A percentile compares a stretch with the other conserved stretches of the same genome.
Evolutionary conservation across 176 grass and related monocot genomes (phyloP).

Genomic region (Carex cristatella): DNA sequence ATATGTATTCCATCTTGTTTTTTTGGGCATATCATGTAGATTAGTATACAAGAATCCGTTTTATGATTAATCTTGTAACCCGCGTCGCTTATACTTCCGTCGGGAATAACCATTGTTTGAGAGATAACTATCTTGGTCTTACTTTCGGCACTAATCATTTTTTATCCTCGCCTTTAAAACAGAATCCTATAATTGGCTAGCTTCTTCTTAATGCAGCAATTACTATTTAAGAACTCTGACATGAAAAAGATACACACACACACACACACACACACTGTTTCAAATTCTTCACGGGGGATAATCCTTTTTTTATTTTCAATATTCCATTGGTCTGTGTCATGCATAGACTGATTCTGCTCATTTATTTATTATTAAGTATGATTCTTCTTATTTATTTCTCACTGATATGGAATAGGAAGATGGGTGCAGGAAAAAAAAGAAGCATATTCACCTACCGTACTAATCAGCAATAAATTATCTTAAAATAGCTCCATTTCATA

Average conservation of each 20-base stretch:
- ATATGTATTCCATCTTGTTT: background rate
- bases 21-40: background rate
- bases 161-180: too few species aligned
- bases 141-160: too few species aligned
- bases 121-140: too few species aligned
- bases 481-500: background rate
- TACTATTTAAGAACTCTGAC: background rate
- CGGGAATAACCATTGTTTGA: too few species aligned
- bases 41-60: too few species aligned
- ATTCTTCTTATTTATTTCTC: background rate
- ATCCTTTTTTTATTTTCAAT: background rate
- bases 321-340: background rate
- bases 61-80: too few species aligned
- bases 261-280: background rate
- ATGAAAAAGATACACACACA: background rate
- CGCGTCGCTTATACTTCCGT: too few species aligned
- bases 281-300: background rate
- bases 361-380: too few species aligned
- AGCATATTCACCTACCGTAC: background rate
- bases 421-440: background rate
- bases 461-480: background rate
- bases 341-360: background rate
- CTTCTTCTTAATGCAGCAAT: background rate
- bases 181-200: too few species aligned
- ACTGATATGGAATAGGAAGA: background rate